Conservation (phyloP, 2,329 filamentous ascomycete genomes). For the Diaporthe sp. region DNA sequence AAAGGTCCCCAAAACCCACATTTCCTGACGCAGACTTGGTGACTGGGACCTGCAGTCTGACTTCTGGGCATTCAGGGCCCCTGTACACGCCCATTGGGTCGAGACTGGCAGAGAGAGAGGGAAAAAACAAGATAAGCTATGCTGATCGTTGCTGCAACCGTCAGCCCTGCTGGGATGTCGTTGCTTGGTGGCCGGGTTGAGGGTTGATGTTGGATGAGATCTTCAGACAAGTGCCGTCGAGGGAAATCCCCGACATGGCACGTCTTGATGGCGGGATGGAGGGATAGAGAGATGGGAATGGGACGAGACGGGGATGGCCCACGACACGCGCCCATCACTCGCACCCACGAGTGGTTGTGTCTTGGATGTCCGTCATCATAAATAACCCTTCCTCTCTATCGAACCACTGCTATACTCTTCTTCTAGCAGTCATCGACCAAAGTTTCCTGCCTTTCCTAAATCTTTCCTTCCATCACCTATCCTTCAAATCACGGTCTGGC, state of each 20-base stretch:
- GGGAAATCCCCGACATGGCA: conserved; percentile 20
- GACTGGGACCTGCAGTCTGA: neutral
- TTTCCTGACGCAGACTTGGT: conserved; percentile 18
- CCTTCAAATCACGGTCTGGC: conserved; percentile 18
- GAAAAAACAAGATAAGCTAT: conserved; percentile 20
- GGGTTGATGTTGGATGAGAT: conserved; percentile 14
- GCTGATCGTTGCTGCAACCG: conserved; percentile 8
- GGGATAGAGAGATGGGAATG: neutral
- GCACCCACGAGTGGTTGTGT: neutral
- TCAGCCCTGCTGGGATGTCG: neutral
- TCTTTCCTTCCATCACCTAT: neutral
- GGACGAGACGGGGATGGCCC: conserved; percentile 21
- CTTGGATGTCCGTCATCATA: neutral
- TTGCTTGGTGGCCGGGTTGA: conserved; percentile 2
- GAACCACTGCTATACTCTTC: neutral
- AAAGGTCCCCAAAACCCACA: conserved; percentile 1
- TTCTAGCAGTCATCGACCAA: conserved; percentile 9
- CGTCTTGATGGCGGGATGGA: conserved; percentile 4
- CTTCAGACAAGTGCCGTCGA: conserved; percentile 26
- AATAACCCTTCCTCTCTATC: conserved; percentile 8
- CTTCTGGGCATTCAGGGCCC: neutral
- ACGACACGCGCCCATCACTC: conserved; percentile 11
- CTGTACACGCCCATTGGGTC: neutral
- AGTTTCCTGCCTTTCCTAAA: neutral
- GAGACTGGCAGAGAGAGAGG: neutral